Percentiles rank a stretch among this genome's conserved stretches.
Conservation (phyloP, 305 asterid genomes). For the Ilex paraguariensis region DNA sequence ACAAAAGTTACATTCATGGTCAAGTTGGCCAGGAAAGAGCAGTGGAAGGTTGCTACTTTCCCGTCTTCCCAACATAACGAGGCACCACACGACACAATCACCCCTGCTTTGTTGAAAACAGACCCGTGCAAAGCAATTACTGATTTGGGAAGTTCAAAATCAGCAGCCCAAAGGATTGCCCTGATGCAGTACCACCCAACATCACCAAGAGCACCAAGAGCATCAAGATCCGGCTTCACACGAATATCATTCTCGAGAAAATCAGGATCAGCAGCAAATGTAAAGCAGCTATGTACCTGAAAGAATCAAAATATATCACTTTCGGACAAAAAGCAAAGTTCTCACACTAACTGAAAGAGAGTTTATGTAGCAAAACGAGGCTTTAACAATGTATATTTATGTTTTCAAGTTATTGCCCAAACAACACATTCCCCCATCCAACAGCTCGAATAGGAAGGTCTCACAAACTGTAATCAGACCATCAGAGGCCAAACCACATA, state of each 20-base stretch:
- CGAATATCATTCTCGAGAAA: conserved; percentile 67
- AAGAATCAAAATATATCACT: conserved; percentile 1
- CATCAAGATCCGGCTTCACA: conserved; percentile 79
- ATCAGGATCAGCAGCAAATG: conserved; percentile 31
- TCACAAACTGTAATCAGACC: no score
- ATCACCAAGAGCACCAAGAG: conserved; percentile 84
- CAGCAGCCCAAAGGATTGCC: conserved; percentile 76
- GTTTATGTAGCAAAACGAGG: neutral
- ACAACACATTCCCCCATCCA: neutral
- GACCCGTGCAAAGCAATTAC: conserved; percentile 51
- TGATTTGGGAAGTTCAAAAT: conserved; percentile 54
- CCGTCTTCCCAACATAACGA: conserved; percentile 67
- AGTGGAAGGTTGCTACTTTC: conserved; percentile 46
- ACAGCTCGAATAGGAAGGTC: neutral
- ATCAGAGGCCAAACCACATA: no score
- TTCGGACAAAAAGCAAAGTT: neutral
- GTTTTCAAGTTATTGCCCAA: neutral
- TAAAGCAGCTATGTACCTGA: conserved; percentile 60
- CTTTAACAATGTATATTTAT: no score
- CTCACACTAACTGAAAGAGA: neutral
- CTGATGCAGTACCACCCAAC: conserved; percentile 78
- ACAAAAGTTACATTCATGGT: conserved; percentile 38
- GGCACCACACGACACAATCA: conserved; percentile 61
- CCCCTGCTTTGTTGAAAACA: conserved; percentile 43
- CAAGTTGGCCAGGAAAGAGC: conserved; percentile 47